These are phyloP conservation scores for Sphaerobolus stellatus DNA, from an alignment of 1,284 basidiomycete genomes.

Conservation along the genomic window DNA sequence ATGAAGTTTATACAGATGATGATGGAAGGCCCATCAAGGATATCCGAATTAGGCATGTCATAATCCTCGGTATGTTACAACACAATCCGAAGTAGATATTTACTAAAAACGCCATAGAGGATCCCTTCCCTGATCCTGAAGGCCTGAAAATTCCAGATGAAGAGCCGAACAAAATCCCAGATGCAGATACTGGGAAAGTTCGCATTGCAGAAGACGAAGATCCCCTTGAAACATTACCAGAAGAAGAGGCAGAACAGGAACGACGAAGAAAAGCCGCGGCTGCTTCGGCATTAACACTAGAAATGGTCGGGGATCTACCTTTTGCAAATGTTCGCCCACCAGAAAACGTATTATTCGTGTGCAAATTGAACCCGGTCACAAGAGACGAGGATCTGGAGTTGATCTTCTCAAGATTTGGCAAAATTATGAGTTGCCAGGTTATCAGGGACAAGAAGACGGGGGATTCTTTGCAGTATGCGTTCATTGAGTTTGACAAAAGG, in stretches of 20 bases:
- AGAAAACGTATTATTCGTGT: conserved; percentile 98
- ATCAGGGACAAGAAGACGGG: conserved; percentile 92
- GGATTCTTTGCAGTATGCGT: conserved; percentile 96
- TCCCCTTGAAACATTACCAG: conserved; percentile 69
- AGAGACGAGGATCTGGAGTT: conserved; percentile 95
- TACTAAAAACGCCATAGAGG: no score
- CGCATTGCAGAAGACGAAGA: conserved; percentile 93
- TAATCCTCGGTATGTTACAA: conserved; percentile 74
- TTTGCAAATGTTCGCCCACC: conserved; percentile 98
- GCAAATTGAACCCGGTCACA: conserved; percentile 96
- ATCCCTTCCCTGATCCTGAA: conserved; percentile 88
- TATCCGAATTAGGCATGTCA: conserved; percentile 88
- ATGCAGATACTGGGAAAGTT: conserved; percentile 59
- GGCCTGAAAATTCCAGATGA: conserved; percentile 71
- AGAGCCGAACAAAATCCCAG: conserved; percentile 78
- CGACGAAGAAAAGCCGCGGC: conserved; percentile 84
- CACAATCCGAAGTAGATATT: background rate
- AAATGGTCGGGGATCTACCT: conserved; percentile 98
- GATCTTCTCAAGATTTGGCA: conserved; percentile 95
- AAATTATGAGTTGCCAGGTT: conserved; percentile 96
- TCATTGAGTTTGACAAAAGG: conserved; percentile 95
- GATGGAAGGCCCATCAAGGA: conserved; percentile 91
- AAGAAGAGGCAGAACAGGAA: conserved; percentile 77
- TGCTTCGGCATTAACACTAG: conserved; percentile 92
- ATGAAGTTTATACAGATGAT: conserved; percentile 87